These are phyloP conservation scores for Epithele typhae DNA, from an alignment of 768 basidiomycete species.

Conservation along the genomic window DNA sequence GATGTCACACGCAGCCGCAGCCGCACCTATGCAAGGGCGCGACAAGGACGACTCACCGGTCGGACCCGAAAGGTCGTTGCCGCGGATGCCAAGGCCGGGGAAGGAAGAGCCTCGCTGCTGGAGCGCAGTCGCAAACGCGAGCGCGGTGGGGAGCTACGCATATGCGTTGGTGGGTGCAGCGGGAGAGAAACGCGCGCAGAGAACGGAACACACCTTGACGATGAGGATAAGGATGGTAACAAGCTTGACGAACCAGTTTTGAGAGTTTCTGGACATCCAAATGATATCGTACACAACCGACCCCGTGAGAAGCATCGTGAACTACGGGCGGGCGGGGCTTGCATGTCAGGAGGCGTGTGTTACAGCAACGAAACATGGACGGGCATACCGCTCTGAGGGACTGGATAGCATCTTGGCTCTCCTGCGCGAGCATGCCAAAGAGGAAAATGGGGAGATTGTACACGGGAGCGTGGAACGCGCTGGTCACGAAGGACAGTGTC, in stretches of 20 bases:
- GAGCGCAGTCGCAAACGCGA: conserved; percentile 30
- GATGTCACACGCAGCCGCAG: neutral
- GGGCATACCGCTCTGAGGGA: conserved; percentile 57
- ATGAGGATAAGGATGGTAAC: conserved; percentile 39
- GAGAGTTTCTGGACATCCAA: conserved; percentile 57
- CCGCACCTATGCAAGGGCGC: neutral
- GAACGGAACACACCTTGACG: conserved; percentile 30
- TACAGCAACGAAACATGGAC: neutral
- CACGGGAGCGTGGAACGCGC: conserved; percentile 51
- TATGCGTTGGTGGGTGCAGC: neutral
- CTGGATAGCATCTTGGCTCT: conserved; percentile 58
- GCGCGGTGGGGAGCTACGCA: conserved; percentile 31
- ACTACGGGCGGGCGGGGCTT: conserved; percentile 35
- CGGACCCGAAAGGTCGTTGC: conserved; percentile 29
- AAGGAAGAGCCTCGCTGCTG: conserved; percentile 33
- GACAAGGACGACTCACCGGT: conserved; percentile 24
- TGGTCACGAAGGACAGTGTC: conserved; percentile 57
- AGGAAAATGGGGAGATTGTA: conserved; percentile 86
- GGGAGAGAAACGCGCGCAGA: too few relatives aligned
- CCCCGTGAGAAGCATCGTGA: conserved; percentile 54
- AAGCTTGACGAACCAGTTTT: conserved; percentile 51
- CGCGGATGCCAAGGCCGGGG: conserved; percentile 29
- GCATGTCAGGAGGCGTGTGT: neutral
- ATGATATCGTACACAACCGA: conserved; percentile 69
- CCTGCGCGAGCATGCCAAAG: conserved; percentile 72